Base-by-base conservation (phyloP, 805 yeast genomes). In the Candida palmyrensis region DNA sequence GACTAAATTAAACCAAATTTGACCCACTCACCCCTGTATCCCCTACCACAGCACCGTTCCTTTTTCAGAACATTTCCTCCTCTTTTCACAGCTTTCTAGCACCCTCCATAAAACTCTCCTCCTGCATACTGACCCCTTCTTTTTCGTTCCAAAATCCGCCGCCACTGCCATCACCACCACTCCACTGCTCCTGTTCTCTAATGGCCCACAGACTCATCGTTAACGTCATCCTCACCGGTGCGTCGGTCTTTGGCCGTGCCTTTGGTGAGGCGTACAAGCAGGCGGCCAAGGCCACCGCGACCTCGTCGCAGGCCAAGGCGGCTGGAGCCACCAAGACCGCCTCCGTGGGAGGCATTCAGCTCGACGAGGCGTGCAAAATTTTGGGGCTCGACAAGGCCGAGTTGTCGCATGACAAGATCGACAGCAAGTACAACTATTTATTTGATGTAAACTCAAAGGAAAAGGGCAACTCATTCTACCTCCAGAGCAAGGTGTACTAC, bases 231-330 rank as follows among this genome's bases (percentile, higher is more conserved):
- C 75, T 89, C 51, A 89, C 97, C 7, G 97, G 97, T 37, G 94
- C 97, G 4, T 81, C 86, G 47, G 97, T 90, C 19, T 88, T 92
- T 53, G 97, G 97, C 37, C 77, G 85, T 47, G 98, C 98, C 0
- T 92, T 92, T 57, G 73, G 87, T n/a, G 95, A 88, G 57, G 97
- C 98, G 0, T 92, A 90, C 70, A 83, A 81, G 51, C 97, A 92
- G 63, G 95, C 95, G 2, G 96, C 97, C 12, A 85, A 90, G 33
- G 89, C 89, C 35, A 79, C 95, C n/a, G 87, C 90, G 2, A 74
- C 85, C 18, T 77, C 77, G 45, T 68, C 82, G 14, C 67, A 53
- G 57, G 73, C 73, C 4, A 48, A 51, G 26, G 53, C 48, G 6
- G 64, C 64, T 6, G 34, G 34, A 14, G 59, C 63, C 23, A 48